Conservation (phyloP, 176 grass and related monocot species). For the Aegilops bicornis region DNA sequence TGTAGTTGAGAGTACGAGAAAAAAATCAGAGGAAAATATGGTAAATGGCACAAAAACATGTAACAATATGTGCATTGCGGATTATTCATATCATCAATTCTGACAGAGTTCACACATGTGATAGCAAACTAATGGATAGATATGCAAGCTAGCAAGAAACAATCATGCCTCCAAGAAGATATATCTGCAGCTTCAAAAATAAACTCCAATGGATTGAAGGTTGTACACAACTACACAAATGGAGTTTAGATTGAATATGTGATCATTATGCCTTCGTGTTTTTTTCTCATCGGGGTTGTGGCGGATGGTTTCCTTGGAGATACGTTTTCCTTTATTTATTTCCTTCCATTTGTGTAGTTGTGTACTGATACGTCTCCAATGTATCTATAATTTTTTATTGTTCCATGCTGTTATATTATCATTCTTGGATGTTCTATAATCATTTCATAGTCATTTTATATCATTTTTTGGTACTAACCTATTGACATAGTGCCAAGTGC, state of each 20-base stretch:
- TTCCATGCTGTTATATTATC: no score
- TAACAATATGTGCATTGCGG: background rate
- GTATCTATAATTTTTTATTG: no score
- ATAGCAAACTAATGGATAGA: background rate
- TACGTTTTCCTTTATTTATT: no score
- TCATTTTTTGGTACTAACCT: no score
- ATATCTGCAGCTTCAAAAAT: background rate
- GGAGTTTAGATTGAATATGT: constrained; percentile 23
- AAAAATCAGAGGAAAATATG: no score
- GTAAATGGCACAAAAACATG: background rate
- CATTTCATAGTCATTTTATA: no score
- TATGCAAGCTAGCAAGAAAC: background rate
- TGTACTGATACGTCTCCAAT: no score
- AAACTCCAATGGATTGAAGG: background rate
- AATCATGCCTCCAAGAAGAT: background rate
- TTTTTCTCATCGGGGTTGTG: background rate
- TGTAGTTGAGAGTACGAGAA: background rate
- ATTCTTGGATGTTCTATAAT: no score
- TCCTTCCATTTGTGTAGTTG: background rate
- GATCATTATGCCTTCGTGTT: background rate
- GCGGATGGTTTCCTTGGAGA: no score
- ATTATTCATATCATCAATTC: background rate
- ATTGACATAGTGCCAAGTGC: no score
- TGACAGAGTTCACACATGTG: background rate
- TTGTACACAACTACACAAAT: no score